Conservation (phyloP, 805 yeast species). For the Teunomyces funiuensis region DNA sequence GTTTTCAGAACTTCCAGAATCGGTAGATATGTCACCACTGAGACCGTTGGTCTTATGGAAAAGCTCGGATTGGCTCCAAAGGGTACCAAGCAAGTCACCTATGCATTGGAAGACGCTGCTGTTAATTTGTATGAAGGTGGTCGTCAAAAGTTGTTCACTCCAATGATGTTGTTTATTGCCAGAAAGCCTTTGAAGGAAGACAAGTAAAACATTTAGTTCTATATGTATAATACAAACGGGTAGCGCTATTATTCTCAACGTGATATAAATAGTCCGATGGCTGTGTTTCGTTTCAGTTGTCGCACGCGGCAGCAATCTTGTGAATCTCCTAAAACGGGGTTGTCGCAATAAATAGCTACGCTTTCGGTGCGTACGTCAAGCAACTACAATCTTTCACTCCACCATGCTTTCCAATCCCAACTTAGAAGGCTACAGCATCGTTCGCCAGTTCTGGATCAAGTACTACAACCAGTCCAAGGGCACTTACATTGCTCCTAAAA, state of each 20-base stretch:
- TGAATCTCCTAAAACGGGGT: background rate
- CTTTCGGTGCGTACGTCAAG: background rate
- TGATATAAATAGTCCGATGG: background rate
- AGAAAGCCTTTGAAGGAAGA: conserved; percentile 62
- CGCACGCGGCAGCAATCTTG: background rate
- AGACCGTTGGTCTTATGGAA: conserved; percentile 79
- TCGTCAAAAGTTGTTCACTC: conserved; percentile 83
- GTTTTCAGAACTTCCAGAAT: conserved; percentile 82
- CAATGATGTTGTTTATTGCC: conserved; percentile 93
- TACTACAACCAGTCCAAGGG: conserved; percentile 40
- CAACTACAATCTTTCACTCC: background rate
- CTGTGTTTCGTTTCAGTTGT: background rate
- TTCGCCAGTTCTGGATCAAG: conserved; percentile 41
- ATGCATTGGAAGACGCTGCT: conserved; percentile 95
- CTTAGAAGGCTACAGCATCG: conserved; percentile 33
- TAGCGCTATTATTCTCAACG: background rate
- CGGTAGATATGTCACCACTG: conserved; percentile 86
- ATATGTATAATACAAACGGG: background rate
- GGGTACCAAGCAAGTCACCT: conserved; percentile 84
- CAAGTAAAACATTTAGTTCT: conserved; percentile 4
- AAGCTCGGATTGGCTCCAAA: conserved; percentile 85
- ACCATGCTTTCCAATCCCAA: conserved; percentile 27
- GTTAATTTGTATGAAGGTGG: conserved; percentile 94
- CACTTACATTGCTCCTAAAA: conserved; percentile 41
- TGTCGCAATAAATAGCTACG: background rate